Base-by-base conservation (phyloP, 495 filamentous ascomycete genomes). In the Xylaria bambusicola region DNA sequence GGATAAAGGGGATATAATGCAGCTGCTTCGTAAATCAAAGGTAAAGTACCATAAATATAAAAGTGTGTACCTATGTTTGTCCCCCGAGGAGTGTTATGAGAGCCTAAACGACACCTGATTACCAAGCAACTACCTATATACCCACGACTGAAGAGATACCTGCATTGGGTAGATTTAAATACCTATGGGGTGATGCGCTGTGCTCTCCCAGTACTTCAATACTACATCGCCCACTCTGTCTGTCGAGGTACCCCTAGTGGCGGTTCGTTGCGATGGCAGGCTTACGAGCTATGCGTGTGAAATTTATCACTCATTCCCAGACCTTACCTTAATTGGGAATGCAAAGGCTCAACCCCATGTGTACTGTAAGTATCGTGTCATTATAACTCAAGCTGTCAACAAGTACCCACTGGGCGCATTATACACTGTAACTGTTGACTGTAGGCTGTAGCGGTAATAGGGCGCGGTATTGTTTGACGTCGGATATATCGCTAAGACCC, bases 271-370 rank as follows among this genome's bases (percentile, higher is more conserved):
- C 36, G 2, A 52, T 24, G 21, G 23, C 35, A 6, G 15, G 35
- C 35, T 40, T 52, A 42, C 52, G 52, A 54, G 52, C 52, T 20
- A 31, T 54, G 52, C 52, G 52, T 54, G 38, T 54, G 38, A 13
- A 54, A 44, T 17, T 38, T 21, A 44, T 44, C 36, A 42, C 52
- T 33, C 52, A 44, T 42, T 8, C 20, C 38, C 13, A 24, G 26
- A 15, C 26, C 29, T 7, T 54, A 54, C 42, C 52, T 44, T 15
- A n/a, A 42, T 54, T 26, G 52, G 52, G 38, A 23, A 44, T 26
- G 24, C 38, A 24, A 21, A 44, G 21, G 23, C 15, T 20, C 38
- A 13, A 9, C n/a, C 18, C 31, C 36, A 18, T n/a, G n/a, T n/a
- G n/a, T n/a, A n/a, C 17, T 27, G 52, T 54, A 54, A 44, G 26